phyloP scores from a whole-genome alignment of 129 eudicot species.

The Pulicaria dysenterica region DNA sequence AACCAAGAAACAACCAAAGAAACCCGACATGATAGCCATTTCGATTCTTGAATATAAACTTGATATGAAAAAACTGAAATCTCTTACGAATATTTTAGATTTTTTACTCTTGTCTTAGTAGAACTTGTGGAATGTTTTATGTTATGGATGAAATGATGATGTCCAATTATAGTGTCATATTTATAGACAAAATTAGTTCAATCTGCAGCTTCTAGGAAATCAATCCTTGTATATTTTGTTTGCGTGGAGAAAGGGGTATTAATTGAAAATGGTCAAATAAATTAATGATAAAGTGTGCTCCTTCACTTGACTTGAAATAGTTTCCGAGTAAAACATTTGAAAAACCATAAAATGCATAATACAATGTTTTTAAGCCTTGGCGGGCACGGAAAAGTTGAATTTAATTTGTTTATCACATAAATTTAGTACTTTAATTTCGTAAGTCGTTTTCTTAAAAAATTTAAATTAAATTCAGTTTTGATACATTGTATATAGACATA shows the following conservation, averaged over 20 bases:
- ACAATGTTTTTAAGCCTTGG: not conserved
- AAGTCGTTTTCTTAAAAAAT: not conserved
- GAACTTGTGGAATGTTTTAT: not conserved
- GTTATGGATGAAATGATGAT: not conserved
- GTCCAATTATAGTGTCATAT: not conserved
- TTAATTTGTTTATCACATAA: not conserved
- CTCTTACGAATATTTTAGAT: not conserved
- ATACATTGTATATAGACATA: no score
- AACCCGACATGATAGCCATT: slow-evolving; percentile 21
- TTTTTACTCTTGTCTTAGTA: not conserved
- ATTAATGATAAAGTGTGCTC: no score
- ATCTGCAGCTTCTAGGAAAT: not conserved
- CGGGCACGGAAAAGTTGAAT: not conserved
- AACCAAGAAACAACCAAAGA: slow-evolving; percentile 16
- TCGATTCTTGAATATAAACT: not conserved
- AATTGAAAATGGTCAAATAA: not conserved
- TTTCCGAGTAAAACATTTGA: not conserved
- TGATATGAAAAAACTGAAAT: not conserved
- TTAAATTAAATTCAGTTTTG: no score
- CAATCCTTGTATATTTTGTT: not conserved
- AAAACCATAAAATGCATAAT: not conserved
- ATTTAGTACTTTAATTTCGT: not conserved
- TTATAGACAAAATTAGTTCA: slow-evolving; percentile 8
- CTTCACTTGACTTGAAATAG: not conserved
- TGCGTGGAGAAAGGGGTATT: no score